phyloP scores from a whole-genome alignment of 1,139 yeast species.

The Hansenula sp. region DNA sequence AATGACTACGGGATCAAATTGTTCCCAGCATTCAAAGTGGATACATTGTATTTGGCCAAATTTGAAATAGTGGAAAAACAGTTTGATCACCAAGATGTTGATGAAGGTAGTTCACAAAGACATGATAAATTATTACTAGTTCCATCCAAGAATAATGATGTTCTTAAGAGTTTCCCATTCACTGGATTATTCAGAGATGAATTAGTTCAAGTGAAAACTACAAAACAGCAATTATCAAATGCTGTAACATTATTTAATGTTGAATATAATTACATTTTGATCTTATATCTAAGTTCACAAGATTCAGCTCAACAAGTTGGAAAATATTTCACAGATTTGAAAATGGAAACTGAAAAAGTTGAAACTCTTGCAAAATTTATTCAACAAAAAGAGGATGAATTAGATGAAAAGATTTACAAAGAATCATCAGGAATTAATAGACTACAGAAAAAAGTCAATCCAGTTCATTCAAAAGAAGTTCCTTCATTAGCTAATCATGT shows the following conservation, averaged over 20 bases:
- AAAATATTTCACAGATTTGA: constrained; percentile 6
- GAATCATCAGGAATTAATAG: constrained; percentile 17
- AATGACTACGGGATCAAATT: constrained; percentile 21
- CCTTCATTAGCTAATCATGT: constrained; percentile 13
- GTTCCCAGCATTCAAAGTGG: constrained; percentile 15
- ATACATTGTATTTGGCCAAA: constrained; percentile 17
- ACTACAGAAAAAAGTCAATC: constrained; percentile 17
- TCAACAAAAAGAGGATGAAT: constrained; percentile 11
- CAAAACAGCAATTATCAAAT: constrained; percentile 6
- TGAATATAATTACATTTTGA: constrained; percentile 19
- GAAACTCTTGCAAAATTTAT: constrained; percentile 9
- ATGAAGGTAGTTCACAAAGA: constrained; percentile 20
- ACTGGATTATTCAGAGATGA: constrained; percentile 15
- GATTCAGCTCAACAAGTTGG: constrained; percentile 3
- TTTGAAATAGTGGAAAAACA: constrained; percentile 14
- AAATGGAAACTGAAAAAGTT: constrained; percentile 4
- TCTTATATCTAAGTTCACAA: constrained; percentile 12
- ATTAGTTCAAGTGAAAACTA: constrained; percentile 8
- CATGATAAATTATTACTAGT: constrained; percentile 11
- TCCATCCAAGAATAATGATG: not conserved
- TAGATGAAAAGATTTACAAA: constrained; percentile 17
- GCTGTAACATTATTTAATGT: constrained; percentile 13
- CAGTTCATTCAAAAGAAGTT: constrained; percentile 12
- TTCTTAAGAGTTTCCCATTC: constrained; percentile 18
- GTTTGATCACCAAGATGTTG: constrained; percentile 9